Evolutionary conservation across 1,139 yeast genomes (phyloP), one percentile per base, ranked within the genome.

Genomic region (Pichia sp.): DNA sequence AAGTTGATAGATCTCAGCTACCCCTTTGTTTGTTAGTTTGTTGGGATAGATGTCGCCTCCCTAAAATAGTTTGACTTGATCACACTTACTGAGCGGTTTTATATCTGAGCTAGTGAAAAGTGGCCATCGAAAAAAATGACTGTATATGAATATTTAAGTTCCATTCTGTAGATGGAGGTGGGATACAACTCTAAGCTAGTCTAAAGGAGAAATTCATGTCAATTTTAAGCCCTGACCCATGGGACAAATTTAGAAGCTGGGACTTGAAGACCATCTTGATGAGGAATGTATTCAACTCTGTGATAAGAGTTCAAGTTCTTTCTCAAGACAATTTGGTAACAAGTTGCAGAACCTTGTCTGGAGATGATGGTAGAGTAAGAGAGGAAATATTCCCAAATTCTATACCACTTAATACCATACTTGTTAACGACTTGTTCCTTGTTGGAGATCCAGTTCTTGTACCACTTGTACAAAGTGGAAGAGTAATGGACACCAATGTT

Each of bases 401-500:
- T 78, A 66, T 69, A 87, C 96, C 96, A 86, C 66, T 78, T 80
- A 51, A 72, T 64, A 51, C 96, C 96, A 55, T 87, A 86, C 66
- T 83, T 84, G 67, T 74, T 72, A 42, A 79, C 69, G 44, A 75
- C 86, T 57, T 75, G 68, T 37, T 84, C 91, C 64, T 73, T 74
- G 76, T 86, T 86, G 45, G 80, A 81, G 52, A 82, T 60, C 96
- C 96, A 86, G 75, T 86, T 87, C 62, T 93, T 70, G 75, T 87
- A 87, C 96, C 96, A 86, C 66, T 80, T 77, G 88, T 93, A 85
- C 55, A 86, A 67, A 40, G 96, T 86, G 33, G 91, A 86, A 42
- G 94, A 83, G 67, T 86, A 86, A 60, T 84, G 91, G 39, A 86
- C 94, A 60, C 96, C 96, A 52, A 86, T 81, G 62, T 82, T 86